Evolutionary conservation across 1,284 basidiomycete species (phyloP), one percentile per base, ranked within the genome.

Genomic region (Tilletia walkeri): DNA sequence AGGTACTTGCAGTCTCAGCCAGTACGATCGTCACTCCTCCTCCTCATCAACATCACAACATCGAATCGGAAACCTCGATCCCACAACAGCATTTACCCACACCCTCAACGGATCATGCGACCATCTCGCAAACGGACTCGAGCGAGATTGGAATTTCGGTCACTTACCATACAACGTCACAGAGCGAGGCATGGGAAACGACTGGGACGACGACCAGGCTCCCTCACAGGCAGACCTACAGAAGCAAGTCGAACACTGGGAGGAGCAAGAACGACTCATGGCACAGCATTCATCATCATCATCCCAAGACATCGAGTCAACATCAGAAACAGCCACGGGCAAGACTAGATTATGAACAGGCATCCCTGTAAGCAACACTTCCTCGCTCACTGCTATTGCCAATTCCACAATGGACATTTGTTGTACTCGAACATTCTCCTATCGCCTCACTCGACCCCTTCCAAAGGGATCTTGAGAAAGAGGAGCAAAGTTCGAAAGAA

Each of bases 131-230:
- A 86, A 88, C 1, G 90, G 90, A 2, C 79, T 88, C 1, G 86
- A 88, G 69, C 86, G 91, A 72, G 90, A 91, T 63, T 94, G 92
- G 92, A 91, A 92, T 12, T 80, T 81, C 68, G 72, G 63, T 0
- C 71, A 72, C 68, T 69, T 73, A 30, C 75, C 75, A 18, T 68
- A 72, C 50, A 82, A 82, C 63, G 76, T 63, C 59, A 63, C 66
- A 24, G 66, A 67, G 66, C 66, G 34, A 7, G 66, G 66, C 48
- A 67, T 53, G 48, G 66, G 66, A 4, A 4, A 14, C 45, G 48
- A 53, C 20, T 67, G 66, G 66, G n/a, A 30, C 66, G 66, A 67
- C 66, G 59, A 63, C 59, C 59, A 63, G 59, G 59, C 59, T 14
- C 59, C 59, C 38, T 39, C 59, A 3, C 3, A 10, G 16, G 36